Evolutionary conservation across 306 rosid genomes (phyloP).

Genomic region (Arachis hypogaea): DNA sequence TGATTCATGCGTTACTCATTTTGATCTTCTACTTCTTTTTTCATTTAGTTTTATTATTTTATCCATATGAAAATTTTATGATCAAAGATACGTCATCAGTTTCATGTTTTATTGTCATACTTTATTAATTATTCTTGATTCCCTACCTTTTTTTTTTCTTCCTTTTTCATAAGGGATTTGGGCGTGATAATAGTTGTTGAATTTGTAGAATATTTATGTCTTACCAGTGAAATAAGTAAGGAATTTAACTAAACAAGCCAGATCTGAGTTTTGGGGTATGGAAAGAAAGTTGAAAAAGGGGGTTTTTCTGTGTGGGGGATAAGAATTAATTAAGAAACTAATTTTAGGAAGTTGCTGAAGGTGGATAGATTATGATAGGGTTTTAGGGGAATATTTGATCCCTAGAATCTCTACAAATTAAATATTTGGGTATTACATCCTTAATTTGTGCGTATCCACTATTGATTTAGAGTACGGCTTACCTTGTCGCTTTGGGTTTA

Average conservation of each 20-base stretch:
- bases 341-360: conserved; percentile 32
- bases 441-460: neutral
- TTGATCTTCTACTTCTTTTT: neutral
- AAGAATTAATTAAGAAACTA: neutral
- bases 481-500: neutral
- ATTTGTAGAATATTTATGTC: conserved; percentile 7
- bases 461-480: neutral
- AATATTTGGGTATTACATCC: conserved; percentile 18
- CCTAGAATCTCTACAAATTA: conserved; percentile 29
- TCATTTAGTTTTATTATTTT: neutral
- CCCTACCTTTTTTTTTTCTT: neutral
- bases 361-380: conserved; percentile 29
- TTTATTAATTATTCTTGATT: neutral
- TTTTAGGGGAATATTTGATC: conserved; percentile 38
- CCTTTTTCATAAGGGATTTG: neutral
- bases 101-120: neutral
- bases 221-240: neutral
- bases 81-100: neutral
- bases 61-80: too few species aligned
- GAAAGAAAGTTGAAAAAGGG: neutral
- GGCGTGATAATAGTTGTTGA: neutral
- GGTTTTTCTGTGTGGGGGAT: neutral
- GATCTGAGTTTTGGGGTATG: conserved; percentile 3
- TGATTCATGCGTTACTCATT: neutral
- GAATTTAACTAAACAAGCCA: neutral